phyloP scores from a whole-genome alignment of 768 basidiomycete species.

The Coprinopsis sp. region DNA sequence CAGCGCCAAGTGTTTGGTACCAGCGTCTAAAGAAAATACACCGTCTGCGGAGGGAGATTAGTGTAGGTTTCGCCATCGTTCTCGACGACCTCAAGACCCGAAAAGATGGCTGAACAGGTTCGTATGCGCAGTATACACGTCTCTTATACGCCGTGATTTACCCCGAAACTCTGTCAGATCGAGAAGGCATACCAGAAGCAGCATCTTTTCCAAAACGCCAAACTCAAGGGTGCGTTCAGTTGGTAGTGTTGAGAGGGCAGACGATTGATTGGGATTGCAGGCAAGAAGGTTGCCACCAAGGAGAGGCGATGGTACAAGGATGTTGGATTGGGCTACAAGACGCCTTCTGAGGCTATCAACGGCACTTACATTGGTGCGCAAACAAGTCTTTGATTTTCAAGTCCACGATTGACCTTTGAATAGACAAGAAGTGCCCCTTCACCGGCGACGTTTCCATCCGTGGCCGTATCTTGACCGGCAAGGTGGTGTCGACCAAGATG shows the following conservation, averaged over 20 bases:
- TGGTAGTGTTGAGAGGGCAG: slow-evolving; percentile 12
- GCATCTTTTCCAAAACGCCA: slow-evolving; percentile 95
- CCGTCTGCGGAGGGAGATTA: too few relatives aligned
- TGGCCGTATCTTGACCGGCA: slow-evolving; percentile 96
- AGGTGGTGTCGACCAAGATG: slow-evolving; percentile 99
- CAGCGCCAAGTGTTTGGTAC: too few relatives aligned
- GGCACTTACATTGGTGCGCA: slow-evolving; percentile 93
- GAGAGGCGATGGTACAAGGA: slow-evolving; percentile 99
- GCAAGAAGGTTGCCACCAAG: slow-evolving; percentile 90
- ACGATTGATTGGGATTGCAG: slow-evolving; percentile 34
- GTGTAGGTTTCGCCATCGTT: too few relatives aligned
- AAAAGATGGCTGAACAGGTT: slow-evolving; percentile 66
- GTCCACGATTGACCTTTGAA: not conserved
- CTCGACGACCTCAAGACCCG: slow-evolving; percentile 40
- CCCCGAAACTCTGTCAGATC: slow-evolving; percentile 45
- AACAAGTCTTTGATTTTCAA: slow-evolving; percentile 3
- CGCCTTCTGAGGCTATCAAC: slow-evolving; percentile 89
- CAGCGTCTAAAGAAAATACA: too few relatives aligned
- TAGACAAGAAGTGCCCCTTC: slow-evolving; percentile 99
- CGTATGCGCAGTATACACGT: slow-evolving; percentile 12
- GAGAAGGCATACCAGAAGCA: slow-evolving; percentile 99
- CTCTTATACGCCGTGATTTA: slow-evolving; percentile 1
- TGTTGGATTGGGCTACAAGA: slow-evolving; percentile 95
- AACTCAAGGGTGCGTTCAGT: slow-evolving; percentile 73
- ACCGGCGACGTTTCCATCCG: slow-evolving; percentile 96